phyloP scores from a whole-genome alignment of 805 yeast species.

The Schizosaccharomyces osmophilus region DNA sequence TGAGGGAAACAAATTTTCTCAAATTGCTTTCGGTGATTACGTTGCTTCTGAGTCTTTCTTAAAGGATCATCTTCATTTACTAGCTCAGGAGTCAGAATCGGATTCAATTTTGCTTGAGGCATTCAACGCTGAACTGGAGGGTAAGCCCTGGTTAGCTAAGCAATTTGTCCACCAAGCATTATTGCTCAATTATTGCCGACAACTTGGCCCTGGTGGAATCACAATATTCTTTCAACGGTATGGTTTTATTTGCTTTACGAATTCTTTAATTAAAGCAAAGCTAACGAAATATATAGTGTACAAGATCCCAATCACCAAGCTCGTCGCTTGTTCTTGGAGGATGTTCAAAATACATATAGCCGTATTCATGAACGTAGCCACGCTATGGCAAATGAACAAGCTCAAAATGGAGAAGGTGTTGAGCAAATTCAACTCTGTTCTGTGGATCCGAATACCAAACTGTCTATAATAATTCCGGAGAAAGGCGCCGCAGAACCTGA shows the following conservation, averaged over 20 bases:
- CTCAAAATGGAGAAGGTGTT: conserved; percentile 21
- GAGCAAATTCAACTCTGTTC: conserved; percentile 73
- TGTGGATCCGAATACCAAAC: conserved; percentile 57
- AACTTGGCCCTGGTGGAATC: conserved; percentile 24
- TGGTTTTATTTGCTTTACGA: too few relatives aligned
- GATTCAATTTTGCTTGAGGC: conserved; percentile 86
- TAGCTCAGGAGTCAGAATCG: conserved; percentile 51
- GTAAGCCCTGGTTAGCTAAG: conserved; percentile 28
- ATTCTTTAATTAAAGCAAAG: too few relatives aligned
- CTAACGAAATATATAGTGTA: neutral
- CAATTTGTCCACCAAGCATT: conserved; percentile 61
- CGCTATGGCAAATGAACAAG: conserved; percentile 31
- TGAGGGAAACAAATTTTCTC: conserved; percentile 41
- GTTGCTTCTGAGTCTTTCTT: conserved; percentile 28
- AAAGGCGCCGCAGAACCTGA: conserved; percentile 25
- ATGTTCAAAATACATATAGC: conserved; percentile 43
- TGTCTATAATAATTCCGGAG: conserved; percentile 45
- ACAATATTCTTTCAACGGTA: conserved; percentile 46
- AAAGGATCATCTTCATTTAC: conserved; percentile 33
- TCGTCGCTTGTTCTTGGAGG: conserved; percentile 39
- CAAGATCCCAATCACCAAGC: conserved; percentile 29
- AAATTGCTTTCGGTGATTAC: conserved; percentile 26
- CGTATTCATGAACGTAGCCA: conserved; percentile 62
- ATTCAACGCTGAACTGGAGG: conserved; percentile 54
- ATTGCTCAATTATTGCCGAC: conserved; percentile 42